Percentiles rank a stretch among this genome's conserved stretches.
Evolutionary conservation across 2,329 filamentous ascomycete genomes (phyloP).

Genomic region (Tolypocladium sp.): DNA sequence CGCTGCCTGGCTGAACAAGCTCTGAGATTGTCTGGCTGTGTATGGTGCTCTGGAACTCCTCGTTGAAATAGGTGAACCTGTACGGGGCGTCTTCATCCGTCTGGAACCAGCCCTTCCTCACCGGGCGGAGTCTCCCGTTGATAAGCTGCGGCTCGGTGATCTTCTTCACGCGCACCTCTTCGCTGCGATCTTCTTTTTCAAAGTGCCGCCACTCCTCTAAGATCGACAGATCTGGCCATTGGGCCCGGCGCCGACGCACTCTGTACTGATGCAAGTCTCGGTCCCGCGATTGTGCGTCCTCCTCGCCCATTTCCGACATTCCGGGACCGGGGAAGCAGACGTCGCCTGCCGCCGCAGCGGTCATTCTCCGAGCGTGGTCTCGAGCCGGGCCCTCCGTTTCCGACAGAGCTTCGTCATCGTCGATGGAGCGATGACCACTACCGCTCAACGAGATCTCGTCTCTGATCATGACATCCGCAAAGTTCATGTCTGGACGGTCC

Average conservation of each 20-base stretch:
- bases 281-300: conserved; percentile 50
- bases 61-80: conserved; percentile 97
- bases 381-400: conserved; percentile 14
- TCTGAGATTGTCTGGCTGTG: conserved; percentile 94
- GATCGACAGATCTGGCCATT: conserved; percentile 79
- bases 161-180: conserved; percentile 77
- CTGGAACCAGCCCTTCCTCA: conserved; percentile 73
- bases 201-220: conserved; percentile 84
- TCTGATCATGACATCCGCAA: conserved; percentile 62
- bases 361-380: conserved; percentile 34
- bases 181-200: conserved; percentile 76
- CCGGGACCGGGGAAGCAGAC: conserved; percentile 76
- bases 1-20: conserved; percentile 73
- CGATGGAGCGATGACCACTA: conserved; percentile 17
- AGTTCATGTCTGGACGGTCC: conserved; percentile 44
- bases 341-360: conserved; percentile 66
- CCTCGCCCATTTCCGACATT: conserved; percentile 72
- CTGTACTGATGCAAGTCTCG: conserved; percentile 22
- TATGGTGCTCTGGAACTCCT: conserved; percentile 90
- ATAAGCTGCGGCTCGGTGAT: conserved; percentile 91
- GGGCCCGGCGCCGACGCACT: conserved; percentile 52
- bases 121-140: conserved; percentile 76
- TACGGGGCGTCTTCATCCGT: conserved; percentile 86
- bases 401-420: conserved; percentile 22
- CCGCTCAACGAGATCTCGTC: conserved; percentile 45